phyloP scores from a whole-genome alignment of 2,329 filamentous ascomycete genomes.

The Verticillium alfalfae region DNA sequence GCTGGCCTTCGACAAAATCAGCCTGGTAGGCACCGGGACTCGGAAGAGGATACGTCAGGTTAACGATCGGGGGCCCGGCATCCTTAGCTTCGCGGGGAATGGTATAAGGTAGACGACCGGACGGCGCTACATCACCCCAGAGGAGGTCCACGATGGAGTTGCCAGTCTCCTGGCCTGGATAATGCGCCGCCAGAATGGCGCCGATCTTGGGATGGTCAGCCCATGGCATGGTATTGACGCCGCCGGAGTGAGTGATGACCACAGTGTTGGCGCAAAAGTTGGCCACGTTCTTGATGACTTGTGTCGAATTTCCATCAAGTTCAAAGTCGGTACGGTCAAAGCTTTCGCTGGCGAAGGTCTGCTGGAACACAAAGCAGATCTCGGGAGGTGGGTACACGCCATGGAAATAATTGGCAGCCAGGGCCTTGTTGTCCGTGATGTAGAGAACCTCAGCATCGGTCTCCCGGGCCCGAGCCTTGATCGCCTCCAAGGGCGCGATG shows the following conservation, averaged over 20 bases:
- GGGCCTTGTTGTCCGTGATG: conserved; percentile 3
- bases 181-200: too few relatives aligned
- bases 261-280: conserved; percentile 57
- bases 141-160: conserved; percentile 48
- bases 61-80: conserved; percentile 35
- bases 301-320: conserved; percentile 47
- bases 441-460: conserved; percentile 1
- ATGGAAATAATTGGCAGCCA: neutral
- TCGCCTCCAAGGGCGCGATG: conserved; percentile 7
- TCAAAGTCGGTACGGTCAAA: conserved; percentile 61
- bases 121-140: conserved; percentile 48
- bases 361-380: conserved; percentile 7
- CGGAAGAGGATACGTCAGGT: conserved; percentile 16
- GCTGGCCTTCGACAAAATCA: conserved; percentile 44
- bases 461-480: conserved; percentile 5
- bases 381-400: conserved; percentile 7
- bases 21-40: conserved; percentile 14
- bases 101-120: conserved; percentile 59
- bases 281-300: conserved; percentile 52
- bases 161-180: conserved; percentile 24
- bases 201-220: conserved; percentile 52
- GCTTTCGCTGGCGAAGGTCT: conserved; percentile 54
- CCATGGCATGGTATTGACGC: conserved; percentile 57
- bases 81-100: conserved; percentile 47
- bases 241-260: conserved; percentile 59